Percentiles rank a stretch among this genome's conserved stretches.
These are phyloP conservation scores for Ophiocordyceps unilateralis DNA, from an alignment of 2,329 filamentous ascomycete species.

Conservation along the genomic window DNA sequence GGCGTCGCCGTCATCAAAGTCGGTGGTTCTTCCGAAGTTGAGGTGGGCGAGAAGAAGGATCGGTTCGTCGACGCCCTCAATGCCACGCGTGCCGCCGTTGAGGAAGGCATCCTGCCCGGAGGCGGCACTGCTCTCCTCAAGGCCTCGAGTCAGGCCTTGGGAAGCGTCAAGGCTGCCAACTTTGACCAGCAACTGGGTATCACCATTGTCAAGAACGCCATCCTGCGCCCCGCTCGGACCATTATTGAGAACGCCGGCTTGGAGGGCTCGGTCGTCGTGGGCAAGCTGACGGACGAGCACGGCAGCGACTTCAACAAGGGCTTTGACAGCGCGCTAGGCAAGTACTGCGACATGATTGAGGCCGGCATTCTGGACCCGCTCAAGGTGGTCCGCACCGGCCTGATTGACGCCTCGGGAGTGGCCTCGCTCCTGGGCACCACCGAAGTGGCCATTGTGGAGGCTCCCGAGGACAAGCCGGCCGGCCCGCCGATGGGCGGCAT, in stretches of 20 bases:
- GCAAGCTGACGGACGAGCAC: slow-evolving; percentile 93
- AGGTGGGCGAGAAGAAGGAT: slow-evolving; percentile 99
- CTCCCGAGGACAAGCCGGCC: slow-evolving; percentile 73
- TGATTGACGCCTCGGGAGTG: slow-evolving; percentile 88
- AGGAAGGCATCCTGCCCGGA: slow-evolving; percentile 97
- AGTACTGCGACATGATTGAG: slow-evolving; percentile 97
- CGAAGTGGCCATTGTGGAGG: slow-evolving; percentile 94
- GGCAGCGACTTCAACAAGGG: slow-evolving; percentile 93
- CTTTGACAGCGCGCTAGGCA: slow-evolving; percentile 88
- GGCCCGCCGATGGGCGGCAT: slow-evolving; percentile 45
- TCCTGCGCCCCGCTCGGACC: slow-evolving; percentile 81
- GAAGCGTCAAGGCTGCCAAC: slow-evolving; percentile 72
- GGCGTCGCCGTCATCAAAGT: slow-evolving; percentile 99
- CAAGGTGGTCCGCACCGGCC: slow-evolving; percentile 96
- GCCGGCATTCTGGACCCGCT: slow-evolving; percentile 96
- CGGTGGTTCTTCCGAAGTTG: slow-evolving; percentile 90
- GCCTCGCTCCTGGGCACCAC: slow-evolving; percentile 94
- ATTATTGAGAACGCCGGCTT: slow-evolving; percentile 97
- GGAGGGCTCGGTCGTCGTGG: slow-evolving; percentile 90
- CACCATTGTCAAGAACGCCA: slow-evolving; percentile 93
- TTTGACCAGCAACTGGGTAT: slow-evolving; percentile 99
- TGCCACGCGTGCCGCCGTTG: slow-evolving; percentile 91
- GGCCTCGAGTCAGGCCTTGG: slow-evolving; percentile 78
- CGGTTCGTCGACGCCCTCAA: slow-evolving; percentile 97
- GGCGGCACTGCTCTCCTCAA: slow-evolving; percentile 97